Percentiles rank a stretch among this genome's conserved stretches.
phyloP scores from a whole-genome alignment of 169 alveolate genomes.

The Babesia caballi region DNA sequence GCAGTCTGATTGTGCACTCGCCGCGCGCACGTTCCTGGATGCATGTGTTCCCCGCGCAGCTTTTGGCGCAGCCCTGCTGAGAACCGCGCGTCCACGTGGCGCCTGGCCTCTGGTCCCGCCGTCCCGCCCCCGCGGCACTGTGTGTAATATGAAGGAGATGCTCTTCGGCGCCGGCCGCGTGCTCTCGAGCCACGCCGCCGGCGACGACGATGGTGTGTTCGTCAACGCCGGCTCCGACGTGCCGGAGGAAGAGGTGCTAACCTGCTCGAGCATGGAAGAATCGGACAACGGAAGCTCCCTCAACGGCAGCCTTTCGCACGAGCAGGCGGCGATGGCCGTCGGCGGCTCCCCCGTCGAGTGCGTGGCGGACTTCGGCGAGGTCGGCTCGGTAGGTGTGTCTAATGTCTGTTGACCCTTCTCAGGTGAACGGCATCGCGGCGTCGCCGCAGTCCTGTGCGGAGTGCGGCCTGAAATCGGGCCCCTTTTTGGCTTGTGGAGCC shows the following conservation, averaged over 20 bases:
- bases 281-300: constrained; percentile 6
- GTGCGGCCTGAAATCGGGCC: constrained; percentile 10
- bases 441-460: constrained; percentile 16
- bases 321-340: background rate
- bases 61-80: background rate
- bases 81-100: constrained; percentile 21
- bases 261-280: constrained; percentile 4
- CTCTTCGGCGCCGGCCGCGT: constrained; percentile 11
- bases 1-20: too few species aligned
- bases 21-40: too few species aligned
- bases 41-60: too few species aligned
- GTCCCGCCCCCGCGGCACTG: background rate
- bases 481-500: constrained; percentile 19
- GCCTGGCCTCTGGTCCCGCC: background rate
- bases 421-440: background rate
- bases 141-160: background rate
- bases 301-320: background rate
- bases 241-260: background rate
- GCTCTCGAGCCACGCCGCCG: constrained; percentile 3
- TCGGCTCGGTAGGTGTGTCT: background rate
- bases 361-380: constrained; percentile 6
- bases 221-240: background rate
- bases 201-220: constrained; percentile 1
- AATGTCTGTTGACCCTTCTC: background rate
- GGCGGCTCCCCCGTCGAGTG: background rate